These are phyloP conservation scores for Neodidymelliopsis sp. DNA, from an alignment of 2,329 filamentous ascomycete species.

Conservation along the genomic window DNA sequence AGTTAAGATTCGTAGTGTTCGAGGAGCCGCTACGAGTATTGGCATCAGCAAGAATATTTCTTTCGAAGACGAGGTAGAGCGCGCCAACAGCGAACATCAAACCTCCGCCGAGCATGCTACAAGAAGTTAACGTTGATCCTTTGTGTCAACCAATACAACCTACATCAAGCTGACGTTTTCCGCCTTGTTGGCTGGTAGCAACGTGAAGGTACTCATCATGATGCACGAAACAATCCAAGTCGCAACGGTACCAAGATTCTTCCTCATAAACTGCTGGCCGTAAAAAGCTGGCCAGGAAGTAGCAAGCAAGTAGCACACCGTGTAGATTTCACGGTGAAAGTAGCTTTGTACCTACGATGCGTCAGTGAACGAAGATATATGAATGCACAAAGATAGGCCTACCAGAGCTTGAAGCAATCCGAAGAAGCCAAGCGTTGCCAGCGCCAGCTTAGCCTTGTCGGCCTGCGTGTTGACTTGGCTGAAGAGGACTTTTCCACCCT, in stretches of 20 bases:
- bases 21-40: slow-evolving; percentile 43
- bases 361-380: neutral
- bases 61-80: slow-evolving; percentile 81
- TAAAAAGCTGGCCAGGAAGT: slow-evolving; percentile 80
- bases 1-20: slow-evolving; percentile 55
- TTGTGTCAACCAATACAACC: slow-evolving; percentile 30
- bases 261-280: slow-evolving; percentile 73
- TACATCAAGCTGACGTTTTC: slow-evolving; percentile 81
- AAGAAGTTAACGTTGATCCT: slow-evolving; percentile 11
- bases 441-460: slow-evolving; percentile 64
- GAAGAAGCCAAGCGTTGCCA: slow-evolving; percentile 74
- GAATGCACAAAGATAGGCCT: slow-evolving; percentile 22
- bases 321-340: slow-evolving; percentile 87
- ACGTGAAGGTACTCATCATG: slow-evolving; percentile 88
- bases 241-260: slow-evolving; percentile 68
- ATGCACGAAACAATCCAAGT: slow-evolving; percentile 81
- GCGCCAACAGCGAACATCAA: slow-evolving; percentile 81
- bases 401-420: slow-evolving; percentile 78
- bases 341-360: slow-evolving; percentile 80
- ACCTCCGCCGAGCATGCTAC: slow-evolving; percentile 75
- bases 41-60: slow-evolving; percentile 60
- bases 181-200: slow-evolving; percentile 84
- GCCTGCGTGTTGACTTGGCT: slow-evolving; percentile 69
- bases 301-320: slow-evolving; percentile 77
- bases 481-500: slow-evolving; percentile 74